Percentiles rank a stretch among this genome's conserved stretches.
Conservation (phyloP, 2,329 filamentous ascomycete genomes). For the Scytalidium sp. region DNA sequence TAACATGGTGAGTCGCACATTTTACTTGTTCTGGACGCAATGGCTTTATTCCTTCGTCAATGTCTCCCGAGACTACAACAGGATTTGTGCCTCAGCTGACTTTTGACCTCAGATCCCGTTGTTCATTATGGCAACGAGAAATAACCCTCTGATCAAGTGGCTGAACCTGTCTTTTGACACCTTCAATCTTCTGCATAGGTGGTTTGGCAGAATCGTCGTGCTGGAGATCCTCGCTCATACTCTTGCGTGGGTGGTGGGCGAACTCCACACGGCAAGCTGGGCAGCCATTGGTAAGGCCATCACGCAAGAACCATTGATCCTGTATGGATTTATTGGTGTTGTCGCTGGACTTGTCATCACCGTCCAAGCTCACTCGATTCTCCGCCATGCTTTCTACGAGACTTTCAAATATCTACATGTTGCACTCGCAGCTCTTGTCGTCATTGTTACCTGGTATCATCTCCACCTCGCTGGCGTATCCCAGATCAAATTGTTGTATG, state of each 20-base stretch:
- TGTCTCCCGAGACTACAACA: no score
- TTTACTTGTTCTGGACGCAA: neutral
- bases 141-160: conserved; percentile 73
- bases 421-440: conserved; percentile 52
- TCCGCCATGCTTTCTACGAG: conserved; percentile 79
- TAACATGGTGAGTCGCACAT: conserved; percentile 60
- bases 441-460: conserved; percentile 68
- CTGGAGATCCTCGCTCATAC: conserved; percentile 67
- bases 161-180: conserved; percentile 77
- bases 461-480: conserved; percentile 51
- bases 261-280: conserved; percentile 46
- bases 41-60: no score
- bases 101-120: conserved; percentile 50
- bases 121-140: conserved; percentile 70
- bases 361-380: conserved; percentile 66
- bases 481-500: conserved; percentile 58
- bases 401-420: conserved; percentile 74
- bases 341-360: conserved; percentile 59
- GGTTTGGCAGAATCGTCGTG: conserved; percentile 74
- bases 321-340: conserved; percentile 62
- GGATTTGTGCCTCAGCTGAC: neutral
- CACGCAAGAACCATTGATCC: conserved; percentile 32
- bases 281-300: conserved; percentile 36
- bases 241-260: conserved; percentile 52
- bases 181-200: conserved; percentile 78